Percentiles rank a stretch among this genome's conserved stretches.
These are phyloP conservation scores for Penicillium coffeae DNA, from an alignment of 495 filamentous ascomycete species.

Conservation along the genomic window DNA sequence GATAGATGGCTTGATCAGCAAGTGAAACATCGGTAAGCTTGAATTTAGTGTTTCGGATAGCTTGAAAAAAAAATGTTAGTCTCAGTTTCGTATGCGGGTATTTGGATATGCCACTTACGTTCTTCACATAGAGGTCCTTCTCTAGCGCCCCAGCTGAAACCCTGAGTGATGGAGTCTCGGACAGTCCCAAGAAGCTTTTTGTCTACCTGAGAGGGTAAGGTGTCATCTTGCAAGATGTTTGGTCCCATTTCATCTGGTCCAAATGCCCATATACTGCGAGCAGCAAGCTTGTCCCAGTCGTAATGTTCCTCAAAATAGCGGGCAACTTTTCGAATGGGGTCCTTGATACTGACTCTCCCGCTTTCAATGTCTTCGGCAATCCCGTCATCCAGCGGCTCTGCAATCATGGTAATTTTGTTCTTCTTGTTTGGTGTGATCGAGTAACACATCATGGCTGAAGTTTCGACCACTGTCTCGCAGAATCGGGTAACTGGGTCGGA, in stretches of 20 bases:
- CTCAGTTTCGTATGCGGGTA: conserved; percentile 2
- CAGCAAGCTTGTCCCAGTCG: conserved; percentile 92
- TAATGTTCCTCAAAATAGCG: conserved; percentile 98
- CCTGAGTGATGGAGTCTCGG: conserved; percentile 87
- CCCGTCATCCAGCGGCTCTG: conserved; percentile 89
- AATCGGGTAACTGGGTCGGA: conserved; percentile 97
- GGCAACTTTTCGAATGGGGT: conserved; percentile 87
- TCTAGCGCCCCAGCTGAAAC: conserved; percentile 91
- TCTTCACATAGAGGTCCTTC: conserved; percentile 98
- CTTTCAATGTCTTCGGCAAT: conserved; percentile 95
- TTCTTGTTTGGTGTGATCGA: conserved; percentile 97
- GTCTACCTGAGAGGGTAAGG: conserved; percentile 82
- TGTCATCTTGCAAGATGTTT: conserved; percentile 96
- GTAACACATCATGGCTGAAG: conserved; percentile 95
- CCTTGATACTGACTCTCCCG: conserved; percentile 84
- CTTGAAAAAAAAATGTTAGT: conserved; percentile 38
- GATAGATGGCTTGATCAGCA: conserved; percentile 84
- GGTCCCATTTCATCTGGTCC: conserved; percentile 93
- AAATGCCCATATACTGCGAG: conserved; percentile 97
- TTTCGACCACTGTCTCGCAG: conserved; percentile 97
- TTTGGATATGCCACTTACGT: conserved; percentile 56
- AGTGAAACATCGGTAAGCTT: conserved; percentile 86
- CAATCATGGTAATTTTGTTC: conserved; percentile 98
- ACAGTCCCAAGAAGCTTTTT: conserved; percentile 84
- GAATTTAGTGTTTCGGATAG: conserved; percentile 96